Evolutionary conservation across 768 basidiomycete genomes (phyloP).

Genomic region (Hypsizygus marmoreus): DNA sequence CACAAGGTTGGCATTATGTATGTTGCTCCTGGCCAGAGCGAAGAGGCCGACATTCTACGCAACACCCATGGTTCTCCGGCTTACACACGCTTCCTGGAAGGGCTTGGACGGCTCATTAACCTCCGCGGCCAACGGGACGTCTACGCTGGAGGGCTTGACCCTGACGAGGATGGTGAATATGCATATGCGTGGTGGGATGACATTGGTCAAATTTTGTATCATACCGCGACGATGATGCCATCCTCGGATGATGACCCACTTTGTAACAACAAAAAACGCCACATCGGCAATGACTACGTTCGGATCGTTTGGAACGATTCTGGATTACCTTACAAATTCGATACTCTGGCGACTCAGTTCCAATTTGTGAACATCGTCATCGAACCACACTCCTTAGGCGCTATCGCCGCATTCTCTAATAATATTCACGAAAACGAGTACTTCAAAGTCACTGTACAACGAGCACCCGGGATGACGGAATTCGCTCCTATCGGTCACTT

Average conservation of each 20-base stretch:
- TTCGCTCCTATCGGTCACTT: constrained; percentile 92
- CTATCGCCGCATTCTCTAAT: constrained; percentile 83
- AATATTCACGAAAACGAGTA: constrained; percentile 89
- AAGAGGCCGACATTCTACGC: constrained; percentile 82
- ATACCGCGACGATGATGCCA: constrained; percentile 98
- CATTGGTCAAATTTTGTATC: constrained; percentile 92
- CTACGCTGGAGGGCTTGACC: constrained; percentile 89
- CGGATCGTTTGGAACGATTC: constrained; percentile 99
- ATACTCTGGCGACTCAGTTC: constrained; percentile 90
- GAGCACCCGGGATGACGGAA: constrained; percentile 88
- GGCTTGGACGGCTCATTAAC: constrained; percentile 85
- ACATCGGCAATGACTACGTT: constrained; percentile 96
- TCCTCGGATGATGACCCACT: constrained; percentile 65
- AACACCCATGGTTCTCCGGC: constrained; percentile 94
- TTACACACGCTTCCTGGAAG: constrained; percentile 90
- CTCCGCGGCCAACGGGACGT: constrained; percentile 89
- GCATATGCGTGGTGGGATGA: constrained; percentile 99
- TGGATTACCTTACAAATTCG: constrained; percentile 84
- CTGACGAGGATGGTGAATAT: constrained; percentile 92
- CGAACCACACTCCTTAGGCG: constrained; percentile 86
- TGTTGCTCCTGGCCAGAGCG: constrained; percentile 86
- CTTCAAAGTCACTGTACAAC: constrained; percentile 92
- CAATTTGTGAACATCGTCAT: constrained; percentile 98
- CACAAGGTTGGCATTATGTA: constrained; percentile 97
- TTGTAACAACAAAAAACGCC: constrained; percentile 85